Base-by-base conservation (phyloP, 371 early-diverging fungal species). In the Basidiobolus meristosporus region DNA sequence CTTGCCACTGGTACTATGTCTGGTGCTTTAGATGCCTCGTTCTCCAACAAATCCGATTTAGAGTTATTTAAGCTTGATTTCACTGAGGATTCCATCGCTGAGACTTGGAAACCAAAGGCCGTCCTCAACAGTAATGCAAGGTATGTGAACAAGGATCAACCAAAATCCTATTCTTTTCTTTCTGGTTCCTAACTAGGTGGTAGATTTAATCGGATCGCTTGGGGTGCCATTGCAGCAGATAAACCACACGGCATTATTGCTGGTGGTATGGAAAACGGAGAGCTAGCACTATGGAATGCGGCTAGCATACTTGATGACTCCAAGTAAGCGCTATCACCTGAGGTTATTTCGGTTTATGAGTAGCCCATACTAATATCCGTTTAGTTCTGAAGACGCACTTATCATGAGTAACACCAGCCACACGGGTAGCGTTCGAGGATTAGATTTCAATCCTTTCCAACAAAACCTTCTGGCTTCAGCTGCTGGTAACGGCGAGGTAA, bases 11-110 rank as follows among this genome's bases (percentile, higher is more conserved):
- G 91, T 40, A 87, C 91, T 18, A 89, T 87, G 22, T 85, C 93
- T 7, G 96, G 96, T 18, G 91, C 96, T 18, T 64, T 95, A 43
- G 93, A 92, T 60, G 90, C 90, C 37, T 77, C 84, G n/a, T 95
- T 95, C 51, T 81, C 80, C 39, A 84, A 82, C 56, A 68, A 74
- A 38, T 77, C 92, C 6, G 79, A 78, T 53, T 71, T 95, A 28
- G 91, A 92, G 56, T 55, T 95, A 28, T 88, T 81, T 52, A 68
- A 73, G 45, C 71, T 89, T 31, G 71, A 77, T 47, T 53, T 81
- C 17, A 52, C 56, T n/a, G 54, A 60, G 44, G 50, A 56, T 42
- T 58, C 59, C 31, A n/a, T 39, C 22, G 38, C n/a, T n/a, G n/a
- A n/a, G n/a, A n/a, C n/a, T n/a, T 41, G 56, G 19, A 52, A 57